phyloP scores from a whole-genome alignment of 192 early-diverging fungal species.

The Thoreauomyces humboldtii region DNA sequence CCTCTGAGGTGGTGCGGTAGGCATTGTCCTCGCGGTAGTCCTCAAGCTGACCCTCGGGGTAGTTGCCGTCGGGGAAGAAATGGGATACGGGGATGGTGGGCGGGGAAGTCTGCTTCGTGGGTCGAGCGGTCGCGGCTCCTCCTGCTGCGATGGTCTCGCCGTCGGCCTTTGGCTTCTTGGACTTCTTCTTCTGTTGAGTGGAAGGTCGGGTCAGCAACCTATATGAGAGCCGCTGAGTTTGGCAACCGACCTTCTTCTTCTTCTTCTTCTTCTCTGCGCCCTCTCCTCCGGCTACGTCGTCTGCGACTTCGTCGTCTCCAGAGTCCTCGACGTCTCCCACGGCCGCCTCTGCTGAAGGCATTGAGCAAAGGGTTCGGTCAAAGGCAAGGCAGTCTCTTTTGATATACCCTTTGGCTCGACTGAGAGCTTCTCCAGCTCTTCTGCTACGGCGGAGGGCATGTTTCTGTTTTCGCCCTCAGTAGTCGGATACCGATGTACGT shows the following conservation, averaged over 20 bases:
- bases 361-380: background rate
- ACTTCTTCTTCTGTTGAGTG: slow-evolving; percentile 39
- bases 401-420: slow-evolving; percentile 1
- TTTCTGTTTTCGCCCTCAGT: background rate
- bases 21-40: slow-evolving; percentile 89
- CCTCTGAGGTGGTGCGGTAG: slow-evolving; percentile 87
- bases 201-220: no score
- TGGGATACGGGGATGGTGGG: slow-evolving; percentile 72
- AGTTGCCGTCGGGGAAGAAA: slow-evolving; percentile 74
- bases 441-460: slow-evolving; percentile 5
- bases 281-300: slow-evolving; percentile 13
- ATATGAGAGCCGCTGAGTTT: no score
- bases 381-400: background rate
- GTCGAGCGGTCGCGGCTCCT: background rate
- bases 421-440: slow-evolving; percentile 1
- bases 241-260: slow-evolving; percentile 28
- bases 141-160: background rate
- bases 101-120: slow-evolving; percentile 42
- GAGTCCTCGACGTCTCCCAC: background rate
- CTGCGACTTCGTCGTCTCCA: background rate
- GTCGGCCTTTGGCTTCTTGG: slow-evolving; percentile 28
- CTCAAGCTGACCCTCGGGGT: slow-evolving; percentile 77
- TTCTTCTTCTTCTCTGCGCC: slow-evolving; percentile 31
- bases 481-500: no score
- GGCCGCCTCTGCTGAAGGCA: background rate